Percentiles rank a stretch among this genome's conserved stretches.
Evolutionary conservation across 768 basidiomycete genomes (phyloP).

Genomic region (Calvatia gigantea): DNA sequence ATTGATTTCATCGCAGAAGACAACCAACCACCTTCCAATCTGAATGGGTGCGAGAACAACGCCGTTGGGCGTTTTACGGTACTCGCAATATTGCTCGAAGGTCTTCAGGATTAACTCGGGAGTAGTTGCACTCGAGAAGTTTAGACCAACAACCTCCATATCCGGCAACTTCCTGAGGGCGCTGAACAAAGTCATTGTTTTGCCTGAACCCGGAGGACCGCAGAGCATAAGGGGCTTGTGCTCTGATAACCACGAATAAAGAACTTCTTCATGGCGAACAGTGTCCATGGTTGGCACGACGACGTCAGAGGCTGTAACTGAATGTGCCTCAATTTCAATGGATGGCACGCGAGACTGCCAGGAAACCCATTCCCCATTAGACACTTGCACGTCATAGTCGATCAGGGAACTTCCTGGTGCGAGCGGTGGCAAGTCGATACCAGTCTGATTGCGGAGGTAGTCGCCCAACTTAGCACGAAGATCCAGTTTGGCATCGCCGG

Average conservation of each 20-base stretch:
- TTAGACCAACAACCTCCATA: constrained; percentile 98
- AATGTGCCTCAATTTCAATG: constrained; percentile 96
- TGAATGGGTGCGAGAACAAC: constrained; percentile 91
- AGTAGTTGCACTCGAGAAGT: constrained; percentile 98
- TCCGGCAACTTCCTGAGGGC: constrained; percentile 96
- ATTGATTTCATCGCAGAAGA: constrained; percentile 99
- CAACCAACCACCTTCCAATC: constrained; percentile 96
- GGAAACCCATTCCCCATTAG: constrained; percentile 81
- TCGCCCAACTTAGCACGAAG: constrained; percentile 87
- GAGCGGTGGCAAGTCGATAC: constrained; percentile 84
- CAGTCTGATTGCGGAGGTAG: constrained; percentile 79
- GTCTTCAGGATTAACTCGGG: constrained; percentile 98
- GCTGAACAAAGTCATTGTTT: constrained; percentile 99
- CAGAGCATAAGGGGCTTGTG: constrained; percentile 98
- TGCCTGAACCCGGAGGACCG: constrained; percentile 99
- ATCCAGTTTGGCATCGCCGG: constrained; percentile 92
- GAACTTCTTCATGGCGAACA: constrained; percentile 95
- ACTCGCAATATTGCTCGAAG: constrained; percentile 99
- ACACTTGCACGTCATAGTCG: constrained; percentile 91
- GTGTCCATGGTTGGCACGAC: constrained; percentile 99
- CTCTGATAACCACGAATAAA: constrained; percentile 98
- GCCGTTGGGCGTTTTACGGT: constrained; percentile 97
- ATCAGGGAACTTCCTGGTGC: constrained; percentile 78
- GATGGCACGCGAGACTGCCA: constrained; percentile 93
- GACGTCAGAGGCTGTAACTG: constrained; percentile 92